Evolutionary conservation across 2,329 filamentous ascomycete genomes (phyloP).

Genomic region (Elsinoe necatrix): DNA sequence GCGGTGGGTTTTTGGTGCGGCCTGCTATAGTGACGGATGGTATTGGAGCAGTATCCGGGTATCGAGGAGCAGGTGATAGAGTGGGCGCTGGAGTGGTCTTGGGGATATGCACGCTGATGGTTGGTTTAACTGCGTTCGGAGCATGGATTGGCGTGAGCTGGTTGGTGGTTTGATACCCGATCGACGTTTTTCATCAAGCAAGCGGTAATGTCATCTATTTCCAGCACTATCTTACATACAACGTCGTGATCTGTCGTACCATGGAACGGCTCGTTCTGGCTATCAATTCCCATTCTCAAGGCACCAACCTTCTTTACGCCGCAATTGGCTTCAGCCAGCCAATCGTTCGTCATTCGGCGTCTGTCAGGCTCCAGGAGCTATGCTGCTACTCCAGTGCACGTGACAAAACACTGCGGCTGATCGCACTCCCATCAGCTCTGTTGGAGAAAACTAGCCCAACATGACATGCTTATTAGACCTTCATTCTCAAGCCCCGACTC

Average conservation of each 20-base stretch:
- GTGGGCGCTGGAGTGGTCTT: constrained; percentile 29
- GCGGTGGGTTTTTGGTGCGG: constrained; percentile 9
- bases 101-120: constrained; percentile 29
- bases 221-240: neutral
- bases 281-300: too few species aligned
- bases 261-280: too few species aligned
- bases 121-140: constrained; percentile 28
- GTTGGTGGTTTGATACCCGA: constrained; percentile 26
- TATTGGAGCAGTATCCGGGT: constrained; percentile 21
- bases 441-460: too few species aligned
- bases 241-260: too few species aligned
- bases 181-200: neutral
- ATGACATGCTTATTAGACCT: neutral
- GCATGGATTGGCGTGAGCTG: constrained; percentile 33
- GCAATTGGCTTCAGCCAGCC: too few species aligned
- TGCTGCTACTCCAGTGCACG: neutral
- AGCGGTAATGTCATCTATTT: neutral
- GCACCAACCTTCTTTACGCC: too few species aligned
- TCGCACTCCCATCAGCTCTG: too few species aligned
- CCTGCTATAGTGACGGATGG: constrained; percentile 8
- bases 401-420: too few species aligned
- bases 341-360: too few species aligned
- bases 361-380: neutral
- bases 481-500: neutral
- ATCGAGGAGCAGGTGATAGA: constrained; percentile 28